These are phyloP conservation scores for Isatis tinctoria DNA, from an alignment of 345 rosid species.

Conservation along the genomic window DNA sequence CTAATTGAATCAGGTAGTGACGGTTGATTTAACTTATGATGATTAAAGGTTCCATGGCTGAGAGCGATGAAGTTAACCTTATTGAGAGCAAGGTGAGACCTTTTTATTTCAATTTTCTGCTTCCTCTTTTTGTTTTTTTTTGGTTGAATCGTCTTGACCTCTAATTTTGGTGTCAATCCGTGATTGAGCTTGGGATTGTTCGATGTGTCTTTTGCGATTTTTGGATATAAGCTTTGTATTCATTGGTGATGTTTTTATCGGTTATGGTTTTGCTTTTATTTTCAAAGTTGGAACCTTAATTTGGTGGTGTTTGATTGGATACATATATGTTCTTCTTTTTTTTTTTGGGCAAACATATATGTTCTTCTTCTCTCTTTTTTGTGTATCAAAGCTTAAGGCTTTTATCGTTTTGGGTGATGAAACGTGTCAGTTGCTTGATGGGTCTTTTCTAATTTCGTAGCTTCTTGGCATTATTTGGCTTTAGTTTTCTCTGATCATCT, in stretches of 20 bases:
- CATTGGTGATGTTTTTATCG: neutral
- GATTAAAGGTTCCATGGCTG: slow-evolving; percentile 74
- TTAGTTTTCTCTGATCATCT: neutral
- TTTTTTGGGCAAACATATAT: too few species aligned
- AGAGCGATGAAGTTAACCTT: slow-evolving; percentile 56
- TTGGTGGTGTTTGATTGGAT: slow-evolving; percentile 1
- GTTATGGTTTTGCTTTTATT: neutral
- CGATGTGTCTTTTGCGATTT: slow-evolving; percentile 14
- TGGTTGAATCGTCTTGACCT: neutral
- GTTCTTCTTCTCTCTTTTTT: neutral
- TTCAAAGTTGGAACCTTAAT: neutral
- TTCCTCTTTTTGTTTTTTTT: too few species aligned
- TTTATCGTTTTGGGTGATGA: slow-evolving; percentile 22
- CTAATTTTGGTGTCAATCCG: neutral
- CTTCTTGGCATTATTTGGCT: slow-evolving; percentile 12
- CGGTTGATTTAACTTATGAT: too few species aligned
- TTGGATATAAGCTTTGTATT: neutral
- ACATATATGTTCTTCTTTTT: too few species aligned
- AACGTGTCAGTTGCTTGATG: slow-evolving; percentile 28
- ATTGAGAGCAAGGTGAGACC: slow-evolving; percentile 69
- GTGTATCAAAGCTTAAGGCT: neutral
- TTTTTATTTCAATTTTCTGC: neutral
- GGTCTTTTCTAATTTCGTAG: slow-evolving; percentile 12
- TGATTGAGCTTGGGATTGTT: neutral
- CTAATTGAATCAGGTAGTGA: too few species aligned